Evolutionary conservation across 345 rosid species (phyloP).

Genomic region (Gynandropsis gynandra): DNA sequence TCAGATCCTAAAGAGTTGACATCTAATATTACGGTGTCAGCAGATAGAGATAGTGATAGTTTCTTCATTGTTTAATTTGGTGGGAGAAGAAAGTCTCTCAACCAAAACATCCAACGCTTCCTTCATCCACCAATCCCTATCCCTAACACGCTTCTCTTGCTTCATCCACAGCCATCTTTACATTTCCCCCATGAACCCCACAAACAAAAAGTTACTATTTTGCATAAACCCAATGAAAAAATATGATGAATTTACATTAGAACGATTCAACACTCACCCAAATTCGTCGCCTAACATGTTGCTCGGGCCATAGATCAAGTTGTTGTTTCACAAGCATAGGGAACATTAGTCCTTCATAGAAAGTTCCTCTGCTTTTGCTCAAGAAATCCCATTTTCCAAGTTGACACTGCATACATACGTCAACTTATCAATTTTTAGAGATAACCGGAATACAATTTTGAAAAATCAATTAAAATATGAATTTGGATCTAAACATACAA

Average conservation of each 20-base stretch:
- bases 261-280: constrained; percentile 37
- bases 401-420: constrained; percentile 49
- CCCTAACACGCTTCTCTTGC: constrained; percentile 60
- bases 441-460: constrained; percentile 2
- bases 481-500: background rate
- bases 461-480: constrained; percentile 1
- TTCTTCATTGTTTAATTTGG: constrained; percentile 23
- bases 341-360: constrained; percentile 88
- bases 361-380: constrained; percentile 77
- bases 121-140: constrained; percentile 89
- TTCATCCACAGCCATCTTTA: constrained; percentile 51
- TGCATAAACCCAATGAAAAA: no score
- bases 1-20: no score
- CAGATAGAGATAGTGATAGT: constrained; percentile 26
- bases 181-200: background rate
- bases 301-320: constrained; percentile 86
- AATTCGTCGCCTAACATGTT: constrained; percentile 51
- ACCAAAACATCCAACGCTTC: constrained; percentile 76
- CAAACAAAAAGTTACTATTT: background rate
- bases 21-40: no score
- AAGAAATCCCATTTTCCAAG: constrained; percentile 78
- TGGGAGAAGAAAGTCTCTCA: constrained; percentile 32
- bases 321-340: constrained; percentile 81
- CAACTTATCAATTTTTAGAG: no score
- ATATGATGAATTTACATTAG: background rate